Conservation (phyloP, 768 basidiomycete species). For the Trametes gibbosa region DNA sequence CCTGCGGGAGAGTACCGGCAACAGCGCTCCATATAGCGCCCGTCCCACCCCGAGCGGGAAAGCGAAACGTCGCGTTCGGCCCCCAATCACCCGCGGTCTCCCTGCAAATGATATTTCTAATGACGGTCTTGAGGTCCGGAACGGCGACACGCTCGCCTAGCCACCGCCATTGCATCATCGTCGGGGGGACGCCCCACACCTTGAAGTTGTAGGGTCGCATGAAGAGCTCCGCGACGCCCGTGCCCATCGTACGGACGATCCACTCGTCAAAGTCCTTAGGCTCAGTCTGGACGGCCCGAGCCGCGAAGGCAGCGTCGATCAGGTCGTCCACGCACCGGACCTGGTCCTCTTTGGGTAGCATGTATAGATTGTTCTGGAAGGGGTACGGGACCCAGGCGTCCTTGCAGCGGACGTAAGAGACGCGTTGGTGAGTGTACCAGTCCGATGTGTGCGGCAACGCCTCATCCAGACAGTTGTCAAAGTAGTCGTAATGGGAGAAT, state of each 20-base stretch:
- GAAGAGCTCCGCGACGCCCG: neutral
- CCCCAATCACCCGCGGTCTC: neutral
- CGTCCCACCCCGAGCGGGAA: neutral
- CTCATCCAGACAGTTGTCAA: neutral
- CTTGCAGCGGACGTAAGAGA: neutral
- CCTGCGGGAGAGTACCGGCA: neutral
- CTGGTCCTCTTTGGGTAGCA: neutral
- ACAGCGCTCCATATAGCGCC: neutral
- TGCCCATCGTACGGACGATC: neutral
- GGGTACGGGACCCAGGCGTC: neutral
- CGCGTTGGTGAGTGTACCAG: neutral
- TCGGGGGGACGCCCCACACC: neutral
- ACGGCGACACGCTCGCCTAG: neutral
- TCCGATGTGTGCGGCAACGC: neutral
- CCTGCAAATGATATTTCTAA: neutral
- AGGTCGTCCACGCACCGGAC: neutral
- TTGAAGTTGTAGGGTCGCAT: neutral
- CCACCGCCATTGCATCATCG: neutral
- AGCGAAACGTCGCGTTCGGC: neutral
- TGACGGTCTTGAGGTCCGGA: neutral
- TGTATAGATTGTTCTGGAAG: neutral
- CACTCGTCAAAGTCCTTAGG: neutral
- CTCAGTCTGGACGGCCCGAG: neutral
- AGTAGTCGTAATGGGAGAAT: neutral
- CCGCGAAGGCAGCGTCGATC: neutral